Evolutionary conservation across 2,329 filamentous ascomycete genomes (phyloP), one percentile per base, ranked within the genome.

Genomic region (Fusarium algeriense): DNA sequence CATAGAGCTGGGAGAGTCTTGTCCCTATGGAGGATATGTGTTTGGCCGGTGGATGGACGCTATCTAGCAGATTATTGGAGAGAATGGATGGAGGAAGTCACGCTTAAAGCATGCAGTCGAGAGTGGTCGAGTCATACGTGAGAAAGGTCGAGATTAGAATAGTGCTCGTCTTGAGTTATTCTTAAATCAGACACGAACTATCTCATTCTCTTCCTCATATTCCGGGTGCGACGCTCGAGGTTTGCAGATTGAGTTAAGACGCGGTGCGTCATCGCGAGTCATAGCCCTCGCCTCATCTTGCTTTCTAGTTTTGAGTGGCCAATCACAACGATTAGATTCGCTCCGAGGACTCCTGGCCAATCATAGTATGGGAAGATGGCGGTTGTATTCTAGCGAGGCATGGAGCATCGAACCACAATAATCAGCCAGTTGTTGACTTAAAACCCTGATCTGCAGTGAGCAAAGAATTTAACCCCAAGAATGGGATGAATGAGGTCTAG

Each of bases 241-340:
- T 57, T 57, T 46, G 54, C 34, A 46, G 32, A 46, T 40, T 20
- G 13, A 56, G 34, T 38, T 56, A 17, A 57, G 34, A 57, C 54
- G 54, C 43, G 32, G 15, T 34, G 34, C 54, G 43, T 57, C 54
- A 57, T 57, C 19, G 34, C 34, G 54, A 9, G 54, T 57, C 54
- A 57, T 38, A 46, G 17, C 9, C 19, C 34, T 57, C 54, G 23
- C 9, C 34, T 46, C 15, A 38, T 19, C 41, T 46, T 46, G 54
- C 12, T 57, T 57, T 46, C 23, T 34, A 43, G 12, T 40, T 57
- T 30, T 17, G 7, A 57, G n/a, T 46, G 34, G 23, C 54, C 23
- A 57, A 57, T 57, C 54, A 57, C 32, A 46, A 46, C 43, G 23
- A n/a, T 43, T 32, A 46, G 23, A 38, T 12, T 6, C 34, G n/a